A percentile compares a stretch with the other conserved stretches of the same genome.
Evolutionary conservation across 805 yeast genomes (phyloP).

Genomic region (Kluyveromyces nonfermentans): DNA sequence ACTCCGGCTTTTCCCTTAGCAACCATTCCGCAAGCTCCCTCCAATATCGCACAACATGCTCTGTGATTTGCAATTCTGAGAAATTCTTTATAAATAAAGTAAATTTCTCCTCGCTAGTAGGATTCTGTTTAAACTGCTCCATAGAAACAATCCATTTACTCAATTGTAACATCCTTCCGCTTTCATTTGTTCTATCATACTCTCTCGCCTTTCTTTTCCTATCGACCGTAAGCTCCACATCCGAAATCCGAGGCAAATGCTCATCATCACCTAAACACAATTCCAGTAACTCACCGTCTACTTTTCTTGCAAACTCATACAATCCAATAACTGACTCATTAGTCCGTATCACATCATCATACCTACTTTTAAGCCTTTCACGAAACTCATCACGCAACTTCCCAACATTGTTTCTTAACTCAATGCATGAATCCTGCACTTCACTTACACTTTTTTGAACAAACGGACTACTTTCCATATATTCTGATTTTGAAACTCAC

Average conservation of each 20-base stretch:
- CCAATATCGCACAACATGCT: not conserved
- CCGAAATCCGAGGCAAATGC: conserved; percentile 9
- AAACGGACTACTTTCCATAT: not conserved
- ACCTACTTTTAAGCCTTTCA: conserved; percentile 15
- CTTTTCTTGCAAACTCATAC: conserved; percentile 9
- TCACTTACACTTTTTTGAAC: conserved; percentile 6
- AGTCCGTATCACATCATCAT: conserved; percentile 19
- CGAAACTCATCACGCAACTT: conserved; percentile 14
- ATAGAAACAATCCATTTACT: not conserved
- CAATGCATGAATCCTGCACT: conserved; percentile 11
- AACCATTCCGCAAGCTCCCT: not conserved
- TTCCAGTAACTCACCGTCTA: conserved; percentile 19
- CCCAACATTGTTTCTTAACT: conserved; percentile 10
- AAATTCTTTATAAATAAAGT: conserved; percentile 1
- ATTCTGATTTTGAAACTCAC: not conserved
- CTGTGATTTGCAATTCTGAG: not conserved
- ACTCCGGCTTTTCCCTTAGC: not conserved
- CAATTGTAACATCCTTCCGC: not conserved
- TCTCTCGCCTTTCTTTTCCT: conserved; percentile 12
- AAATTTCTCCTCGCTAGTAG: not conserved
- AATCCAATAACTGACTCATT: conserved; percentile 16
- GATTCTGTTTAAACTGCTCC: not conserved
- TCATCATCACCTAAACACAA: conserved; percentile 18
- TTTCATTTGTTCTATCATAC: not conserved
- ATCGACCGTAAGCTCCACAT: conserved; percentile 14